These are phyloP conservation scores for Candida stauntonica DNA, from an alignment of 805 yeast genomes.

Conservation along the genomic window DNA sequence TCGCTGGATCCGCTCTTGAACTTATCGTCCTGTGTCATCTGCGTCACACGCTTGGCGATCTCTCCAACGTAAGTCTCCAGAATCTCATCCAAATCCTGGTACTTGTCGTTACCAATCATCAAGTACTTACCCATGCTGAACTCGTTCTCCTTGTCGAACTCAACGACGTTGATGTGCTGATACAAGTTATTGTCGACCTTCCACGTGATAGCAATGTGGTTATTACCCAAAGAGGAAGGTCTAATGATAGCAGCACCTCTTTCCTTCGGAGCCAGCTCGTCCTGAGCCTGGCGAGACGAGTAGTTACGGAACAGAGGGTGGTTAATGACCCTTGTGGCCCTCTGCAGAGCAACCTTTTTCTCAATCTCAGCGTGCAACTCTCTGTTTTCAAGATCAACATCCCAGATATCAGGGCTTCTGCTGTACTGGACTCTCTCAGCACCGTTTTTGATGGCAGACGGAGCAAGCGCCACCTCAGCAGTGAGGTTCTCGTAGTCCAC, in stretches of 20 bases:
- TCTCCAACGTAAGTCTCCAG: conserved; percentile 84
- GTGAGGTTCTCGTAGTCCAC: conserved; percentile 72
- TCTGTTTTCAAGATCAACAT: conserved; percentile 64
- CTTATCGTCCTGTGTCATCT: conserved; percentile 82
- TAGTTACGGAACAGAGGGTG: conserved; percentile 89
- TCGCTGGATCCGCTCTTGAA: conserved; percentile 74
- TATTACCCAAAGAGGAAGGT: conserved; percentile 87
- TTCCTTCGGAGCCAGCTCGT: conserved; percentile 78
- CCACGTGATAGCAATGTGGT: conserved; percentile 93
- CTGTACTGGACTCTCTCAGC: conserved; percentile 30
- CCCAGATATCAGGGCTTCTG: conserved; percentile 72
- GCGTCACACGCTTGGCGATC: conserved; percentile 76
- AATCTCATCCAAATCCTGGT: conserved; percentile 89
- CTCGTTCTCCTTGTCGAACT: conserved; percentile 63
- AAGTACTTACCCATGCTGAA: conserved; percentile 52
- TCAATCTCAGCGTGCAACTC: conserved; percentile 57
- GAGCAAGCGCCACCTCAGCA: conserved; percentile 69
- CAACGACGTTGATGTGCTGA: conserved; percentile 87
- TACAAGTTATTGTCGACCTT: conserved; percentile 86
- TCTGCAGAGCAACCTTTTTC: conserved; percentile 60
- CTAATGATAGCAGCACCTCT: conserved; percentile 93
- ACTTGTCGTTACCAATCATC: conserved; percentile 63
- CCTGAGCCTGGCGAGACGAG: conserved; percentile 86
- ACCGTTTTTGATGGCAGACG: conserved; percentile 55
- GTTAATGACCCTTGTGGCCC: conserved; percentile 73